Evolutionary conservation across 2,329 filamentous ascomycete genomes (phyloP).

Genomic region (Colletotrichum tamarilloi): DNA sequence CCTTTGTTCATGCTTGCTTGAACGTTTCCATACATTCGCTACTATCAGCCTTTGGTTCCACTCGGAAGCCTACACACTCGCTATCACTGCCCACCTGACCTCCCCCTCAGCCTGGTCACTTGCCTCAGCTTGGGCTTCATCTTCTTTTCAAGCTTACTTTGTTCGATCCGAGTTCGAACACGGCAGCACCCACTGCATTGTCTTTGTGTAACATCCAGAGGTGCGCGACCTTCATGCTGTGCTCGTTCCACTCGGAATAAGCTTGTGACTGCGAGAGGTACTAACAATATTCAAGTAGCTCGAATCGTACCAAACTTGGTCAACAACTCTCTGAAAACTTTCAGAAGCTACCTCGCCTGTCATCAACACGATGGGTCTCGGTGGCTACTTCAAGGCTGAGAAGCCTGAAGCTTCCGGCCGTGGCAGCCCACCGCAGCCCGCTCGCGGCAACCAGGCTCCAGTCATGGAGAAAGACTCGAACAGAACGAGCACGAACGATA

Average conservation of each 20-base stretch:
- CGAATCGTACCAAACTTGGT: neutral
- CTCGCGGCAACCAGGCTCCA: conserved; percentile 40
- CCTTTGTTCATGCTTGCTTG: conserved; percentile 27
- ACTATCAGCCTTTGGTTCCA: conserved; percentile 19
- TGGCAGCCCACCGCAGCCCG: conserved; percentile 36
- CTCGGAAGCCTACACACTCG: conserved; percentile 30
- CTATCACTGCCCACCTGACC: neutral
- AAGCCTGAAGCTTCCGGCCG: conserved; percentile 49
- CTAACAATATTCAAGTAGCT: neutral
- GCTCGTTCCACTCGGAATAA: neutral
- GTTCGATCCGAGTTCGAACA: neutral
- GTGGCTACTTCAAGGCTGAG: conserved; percentile 70
- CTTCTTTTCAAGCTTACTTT: neutral
- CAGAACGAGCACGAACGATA: conserved; percentile 49
- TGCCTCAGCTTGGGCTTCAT: neutral
- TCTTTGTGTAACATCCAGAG: conserved; percentile 8
- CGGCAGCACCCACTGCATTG: neutral
- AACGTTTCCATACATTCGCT: conserved; percentile 24
- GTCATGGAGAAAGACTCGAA: conserved; percentile 51
- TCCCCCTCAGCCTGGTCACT: neutral
- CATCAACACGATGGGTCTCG: conserved; percentile 65
- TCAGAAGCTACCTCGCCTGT: neutral
- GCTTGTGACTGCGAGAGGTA: neutral
- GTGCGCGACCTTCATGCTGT: neutral
- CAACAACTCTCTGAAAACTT: neutral